Percentiles rank a stretch among this genome's conserved stretches.
phyloP scores from a whole-genome alignment of 768 basidiomycete species.

The Amanita jacksonii region DNA sequence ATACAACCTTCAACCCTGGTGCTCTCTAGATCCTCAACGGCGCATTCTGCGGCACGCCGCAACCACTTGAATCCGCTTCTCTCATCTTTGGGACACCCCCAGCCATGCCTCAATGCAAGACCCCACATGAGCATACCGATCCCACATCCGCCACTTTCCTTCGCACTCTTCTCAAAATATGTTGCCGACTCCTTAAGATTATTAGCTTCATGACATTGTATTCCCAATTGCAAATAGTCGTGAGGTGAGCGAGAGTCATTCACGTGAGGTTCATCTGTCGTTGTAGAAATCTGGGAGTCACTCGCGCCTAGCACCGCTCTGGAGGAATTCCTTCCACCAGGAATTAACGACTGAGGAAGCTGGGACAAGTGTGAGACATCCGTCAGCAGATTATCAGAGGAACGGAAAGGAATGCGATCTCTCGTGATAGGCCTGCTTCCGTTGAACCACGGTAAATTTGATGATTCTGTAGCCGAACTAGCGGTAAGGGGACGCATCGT shows the following conservation, averaged over 20 bases:
- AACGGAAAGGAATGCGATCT: too few relatives aligned
- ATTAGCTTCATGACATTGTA: constrained; percentile 69
- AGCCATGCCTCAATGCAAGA: constrained; percentile 74
- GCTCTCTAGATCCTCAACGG: constrained; percentile 66
- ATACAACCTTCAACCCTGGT: constrained; percentile 38
- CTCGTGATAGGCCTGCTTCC: too few relatives aligned
- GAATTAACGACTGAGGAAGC: too few relatives aligned
- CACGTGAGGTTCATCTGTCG: constrained; percentile 12
- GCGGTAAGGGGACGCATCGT: too few relatives aligned
- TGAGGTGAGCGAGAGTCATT: constrained; percentile 34
- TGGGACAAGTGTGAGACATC: too few relatives aligned
- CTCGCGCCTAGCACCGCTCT: too few relatives aligned
- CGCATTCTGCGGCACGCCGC: constrained; percentile 69
- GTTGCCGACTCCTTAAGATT: constrained; percentile 55
- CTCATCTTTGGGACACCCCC: constrained; percentile 80
- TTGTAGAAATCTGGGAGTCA: constrained; percentile 10
- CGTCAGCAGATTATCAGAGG: too few relatives aligned
- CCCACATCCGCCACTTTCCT: constrained; percentile 66
- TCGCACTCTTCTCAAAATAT: constrained; percentile 73
- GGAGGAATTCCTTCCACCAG: too few relatives aligned
- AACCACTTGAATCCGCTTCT: constrained; percentile 76
- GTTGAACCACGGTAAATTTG: too few relatives aligned
- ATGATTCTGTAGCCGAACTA: too few relatives aligned
- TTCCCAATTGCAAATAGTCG: constrained; percentile 68
- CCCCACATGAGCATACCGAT: constrained; percentile 95